A percentile compares a stretch with the other conserved stretches of the same genome.
These are phyloP conservation scores for Daedaleopsis nitida DNA, from an alignment of 768 basidiomycete species.

Conservation along the genomic window DNA sequence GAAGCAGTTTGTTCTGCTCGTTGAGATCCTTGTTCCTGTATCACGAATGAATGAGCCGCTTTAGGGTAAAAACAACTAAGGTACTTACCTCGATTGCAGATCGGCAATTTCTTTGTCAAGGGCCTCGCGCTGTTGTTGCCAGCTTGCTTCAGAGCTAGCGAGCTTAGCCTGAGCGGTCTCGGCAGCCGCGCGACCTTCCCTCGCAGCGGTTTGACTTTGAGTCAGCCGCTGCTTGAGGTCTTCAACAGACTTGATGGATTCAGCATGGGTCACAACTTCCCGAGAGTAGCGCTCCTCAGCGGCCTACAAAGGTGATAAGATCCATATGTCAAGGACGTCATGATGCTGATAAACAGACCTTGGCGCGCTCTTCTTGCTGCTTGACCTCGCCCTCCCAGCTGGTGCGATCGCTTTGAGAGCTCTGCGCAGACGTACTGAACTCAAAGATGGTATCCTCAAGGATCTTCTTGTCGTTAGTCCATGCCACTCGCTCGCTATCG, in stretches of 20 bases:
- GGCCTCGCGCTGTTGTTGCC: constrained; percentile 76
- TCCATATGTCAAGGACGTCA: neutral
- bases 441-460: constrained; percentile 84
- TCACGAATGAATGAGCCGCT: neutral
- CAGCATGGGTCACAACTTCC: constrained; percentile 85
- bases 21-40: constrained; percentile 71
- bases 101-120: constrained; percentile 79
- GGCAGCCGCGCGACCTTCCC: constrained; percentile 61
- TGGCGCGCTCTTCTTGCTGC: constrained; percentile 66
- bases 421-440: constrained; percentile 73
- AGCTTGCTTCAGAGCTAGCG: constrained; percentile 69
- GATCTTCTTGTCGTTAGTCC: constrained; percentile 77
- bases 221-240: constrained; percentile 64
- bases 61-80: neutral
- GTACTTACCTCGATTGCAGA: constrained; percentile 63
- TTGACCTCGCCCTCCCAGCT: constrained; percentile 68
- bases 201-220: constrained; percentile 49
- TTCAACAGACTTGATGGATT: constrained; percentile 74
- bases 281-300: constrained; percentile 82
- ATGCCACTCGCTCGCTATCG: constrained; percentile 69
- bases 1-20: constrained; percentile 75
- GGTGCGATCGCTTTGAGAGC: constrained; percentile 61
- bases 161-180: constrained; percentile 80
- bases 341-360: constrained; percentile 41
- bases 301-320: constrained; percentile 28